Conservation (phyloP, 345 rosid genomes). For the Carallia brachiata region DNA sequence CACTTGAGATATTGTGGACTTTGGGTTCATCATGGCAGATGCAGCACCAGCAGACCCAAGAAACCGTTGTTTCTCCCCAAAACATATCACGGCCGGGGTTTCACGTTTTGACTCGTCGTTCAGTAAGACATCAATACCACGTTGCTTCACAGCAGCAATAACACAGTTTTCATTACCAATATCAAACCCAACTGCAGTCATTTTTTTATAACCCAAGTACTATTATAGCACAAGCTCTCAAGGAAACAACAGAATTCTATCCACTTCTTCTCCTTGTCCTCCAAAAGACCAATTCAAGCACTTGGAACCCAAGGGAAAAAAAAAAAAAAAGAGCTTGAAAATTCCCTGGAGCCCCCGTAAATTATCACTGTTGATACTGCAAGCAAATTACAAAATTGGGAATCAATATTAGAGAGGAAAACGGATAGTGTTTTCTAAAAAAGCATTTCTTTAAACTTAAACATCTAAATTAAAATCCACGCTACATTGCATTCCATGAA, state of each 20-base stretch:
- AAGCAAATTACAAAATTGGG: neutral
- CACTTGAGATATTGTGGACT: constrained; percentile 49
- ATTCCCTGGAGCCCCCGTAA: neutral
- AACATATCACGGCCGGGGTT: constrained; percentile 46
- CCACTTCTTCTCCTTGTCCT: constrained; percentile 1
- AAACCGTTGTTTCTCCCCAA: constrained; percentile 61
- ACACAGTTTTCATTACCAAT: constrained; percentile 82
- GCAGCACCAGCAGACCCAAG: constrained; percentile 55
- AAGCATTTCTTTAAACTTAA: neutral
- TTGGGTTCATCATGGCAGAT: constrained; percentile 49
- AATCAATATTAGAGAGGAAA: neutral
- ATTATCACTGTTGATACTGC: constrained; percentile 13
- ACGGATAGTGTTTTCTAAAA: no score
- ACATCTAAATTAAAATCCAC: no score
- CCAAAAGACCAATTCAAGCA: neutral
- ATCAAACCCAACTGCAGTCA: constrained; percentile 79
- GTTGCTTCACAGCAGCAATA: constrained; percentile 62
- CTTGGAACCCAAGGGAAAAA: no score
- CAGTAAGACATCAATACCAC: constrained; percentile 70
- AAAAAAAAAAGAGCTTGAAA: neutral
- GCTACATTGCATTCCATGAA: neutral
- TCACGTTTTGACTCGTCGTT: constrained; percentile 77
- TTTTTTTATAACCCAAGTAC: constrained; percentile 22
- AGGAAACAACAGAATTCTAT: constrained; percentile 7
- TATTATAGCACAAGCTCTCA: neutral